These are phyloP conservation scores for Cymbopogon flexuosus DNA, from an alignment of 202 grass and related monocot genomes.

Conservation along the genomic window DNA sequence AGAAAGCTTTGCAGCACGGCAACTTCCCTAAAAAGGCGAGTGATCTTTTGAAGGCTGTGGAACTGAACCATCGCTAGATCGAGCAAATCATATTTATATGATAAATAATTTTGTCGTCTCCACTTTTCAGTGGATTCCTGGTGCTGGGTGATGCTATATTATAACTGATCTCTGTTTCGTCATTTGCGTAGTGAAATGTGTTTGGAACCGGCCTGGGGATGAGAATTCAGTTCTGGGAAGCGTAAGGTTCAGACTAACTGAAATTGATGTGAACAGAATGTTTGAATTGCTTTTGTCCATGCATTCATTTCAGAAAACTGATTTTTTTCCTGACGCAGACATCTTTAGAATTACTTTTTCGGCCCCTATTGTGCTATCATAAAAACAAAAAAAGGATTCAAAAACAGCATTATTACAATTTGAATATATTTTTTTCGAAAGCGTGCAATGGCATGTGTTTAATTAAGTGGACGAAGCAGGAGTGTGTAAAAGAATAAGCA, in stretches of 20 bases:
- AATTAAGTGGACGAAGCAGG: too few species aligned
- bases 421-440: too few species aligned
- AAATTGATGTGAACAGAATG: conserved; percentile 36
- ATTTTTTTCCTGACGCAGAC: neutral
- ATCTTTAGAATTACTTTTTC: neutral
- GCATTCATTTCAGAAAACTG: neutral
- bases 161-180: neutral
- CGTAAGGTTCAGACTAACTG: conserved; percentile 26
- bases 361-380: neutral
- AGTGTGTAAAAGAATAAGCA: too few species aligned
- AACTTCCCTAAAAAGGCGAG: conserved; percentile 39
- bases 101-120: neutral
- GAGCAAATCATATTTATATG: neutral
- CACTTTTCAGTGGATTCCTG: conserved; percentile 23
- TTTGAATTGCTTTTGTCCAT: neutral
- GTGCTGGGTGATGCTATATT: neutral
- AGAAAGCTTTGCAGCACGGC: conserved; percentile 18
- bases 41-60: conserved; percentile 31
- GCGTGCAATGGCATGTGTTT: too few species aligned
- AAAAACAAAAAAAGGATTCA: neutral
- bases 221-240: conserved; percentile 16
- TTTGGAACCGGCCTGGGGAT: conserved; percentile 16
- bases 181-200: conserved; percentile 32
- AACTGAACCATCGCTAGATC: conserved; percentile 9
- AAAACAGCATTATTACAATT: neutral